Percentiles rank a stretch among this genome's conserved stretches.
Evolutionary conservation across 805 yeast species (phyloP).

Genomic region (Sugiyamaella floridensis): DNA sequence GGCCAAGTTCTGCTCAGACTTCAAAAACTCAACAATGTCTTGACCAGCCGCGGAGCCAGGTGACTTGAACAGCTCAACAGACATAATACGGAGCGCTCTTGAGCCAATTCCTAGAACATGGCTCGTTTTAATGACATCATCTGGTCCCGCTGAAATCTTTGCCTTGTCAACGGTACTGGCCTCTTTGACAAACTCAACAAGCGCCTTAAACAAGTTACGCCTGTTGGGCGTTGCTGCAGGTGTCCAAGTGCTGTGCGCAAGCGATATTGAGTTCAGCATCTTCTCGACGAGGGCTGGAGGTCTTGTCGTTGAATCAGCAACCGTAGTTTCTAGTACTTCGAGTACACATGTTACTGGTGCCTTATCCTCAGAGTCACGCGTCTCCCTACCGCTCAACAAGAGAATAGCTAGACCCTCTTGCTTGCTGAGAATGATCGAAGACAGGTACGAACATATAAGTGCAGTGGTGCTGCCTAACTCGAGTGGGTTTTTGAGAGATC

Average conservation of each 20-base stretch:
- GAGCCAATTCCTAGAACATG: constrained; percentile 38
- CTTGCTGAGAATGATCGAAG: constrained; percentile 25
- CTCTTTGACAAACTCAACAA: constrained; percentile 7
- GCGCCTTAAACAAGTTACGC: constrained; percentile 33
- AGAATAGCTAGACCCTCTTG: constrained; percentile 36
- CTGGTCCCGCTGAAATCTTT: neutral
- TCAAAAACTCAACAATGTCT: constrained; percentile 18
- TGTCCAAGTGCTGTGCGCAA: constrained; percentile 75
- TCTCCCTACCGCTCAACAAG: constrained; percentile 28
- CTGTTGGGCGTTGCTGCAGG: constrained; percentile 45
- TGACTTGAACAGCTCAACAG: constrained; percentile 56
- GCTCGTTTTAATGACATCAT: neutral
- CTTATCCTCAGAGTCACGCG: constrained; percentile 13
- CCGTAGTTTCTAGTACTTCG: constrained; percentile 23
- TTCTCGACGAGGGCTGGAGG: constrained; percentile 35
- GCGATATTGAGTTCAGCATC: constrained; percentile 63
- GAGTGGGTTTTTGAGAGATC: constrained; percentile 49
- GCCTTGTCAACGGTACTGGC: constrained; percentile 2
- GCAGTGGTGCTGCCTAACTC: constrained; percentile 18
- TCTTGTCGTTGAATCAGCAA: constrained; percentile 7
- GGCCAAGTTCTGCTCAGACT: constrained; percentile 22
- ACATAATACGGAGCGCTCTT: constrained; percentile 66
- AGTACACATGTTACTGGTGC: constrained; percentile 19
- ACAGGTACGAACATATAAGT: constrained; percentile 23
- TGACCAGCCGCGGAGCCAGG: constrained; percentile 34